Evolutionary conservation across 2,329 filamentous ascomycete genomes (phyloP).

Genomic region (Calonectria pseudoturangicola): DNA sequence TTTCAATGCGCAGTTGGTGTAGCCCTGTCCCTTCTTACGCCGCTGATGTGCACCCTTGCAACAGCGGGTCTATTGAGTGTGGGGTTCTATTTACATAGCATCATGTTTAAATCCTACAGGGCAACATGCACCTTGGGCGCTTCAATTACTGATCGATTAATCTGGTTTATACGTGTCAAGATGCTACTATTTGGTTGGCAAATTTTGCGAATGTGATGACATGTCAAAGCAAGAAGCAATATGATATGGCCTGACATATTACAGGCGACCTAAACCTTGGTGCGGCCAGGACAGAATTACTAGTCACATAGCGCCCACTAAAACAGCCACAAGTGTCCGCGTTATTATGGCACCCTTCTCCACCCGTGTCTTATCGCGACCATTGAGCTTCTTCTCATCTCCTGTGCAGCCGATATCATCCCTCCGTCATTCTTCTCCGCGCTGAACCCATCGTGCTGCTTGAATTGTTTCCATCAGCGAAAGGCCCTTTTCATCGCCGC

Average conservation of each 20-base stretch:
- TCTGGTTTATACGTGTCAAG: neutral
- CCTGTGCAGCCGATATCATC: neutral
- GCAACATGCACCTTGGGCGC: too few relatives aligned
- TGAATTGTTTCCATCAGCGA: neutral
- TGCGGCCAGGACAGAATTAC: conserved; percentile 38
- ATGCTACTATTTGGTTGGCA: too few relatives aligned
- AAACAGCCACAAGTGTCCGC: neutral
- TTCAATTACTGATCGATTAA: neutral
- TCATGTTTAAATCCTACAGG: too few relatives aligned
- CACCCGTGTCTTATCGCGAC: conserved; percentile 29
- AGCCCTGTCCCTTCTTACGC: too few relatives aligned
- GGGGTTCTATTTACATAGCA: too few relatives aligned
- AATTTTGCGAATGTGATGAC: neutral
- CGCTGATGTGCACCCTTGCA: too few relatives aligned
- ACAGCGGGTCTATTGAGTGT: too few relatives aligned
- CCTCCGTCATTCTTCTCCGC: conserved; percentile 35
- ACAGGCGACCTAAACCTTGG: neutral
- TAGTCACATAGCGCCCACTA: accelerated
- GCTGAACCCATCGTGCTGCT: neutral
- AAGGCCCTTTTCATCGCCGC: conserved; percentile 5
- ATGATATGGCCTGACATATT: neutral
- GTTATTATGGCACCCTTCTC: conserved; percentile 45
- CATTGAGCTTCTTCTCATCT: conserved; percentile 29
- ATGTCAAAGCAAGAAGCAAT: neutral
- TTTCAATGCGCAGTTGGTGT: too few relatives aligned